phyloP scores from a whole-genome alignment of 192 early-diverging fungal genomes.

The Entomortierella beljakovae region DNA sequence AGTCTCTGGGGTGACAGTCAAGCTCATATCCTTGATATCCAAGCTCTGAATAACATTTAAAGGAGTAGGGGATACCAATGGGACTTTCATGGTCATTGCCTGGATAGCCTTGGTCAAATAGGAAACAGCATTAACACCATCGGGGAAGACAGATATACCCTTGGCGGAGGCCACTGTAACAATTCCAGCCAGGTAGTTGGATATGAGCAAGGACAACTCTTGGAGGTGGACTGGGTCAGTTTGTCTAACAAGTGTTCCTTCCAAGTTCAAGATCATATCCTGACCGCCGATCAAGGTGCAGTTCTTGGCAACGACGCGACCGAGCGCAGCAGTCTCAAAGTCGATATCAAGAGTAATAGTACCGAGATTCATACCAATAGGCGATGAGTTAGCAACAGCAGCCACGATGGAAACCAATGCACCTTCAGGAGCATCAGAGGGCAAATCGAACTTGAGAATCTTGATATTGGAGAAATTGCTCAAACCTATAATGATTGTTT shows the following conservation, averaged over 20 bases:
- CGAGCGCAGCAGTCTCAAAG: slow-evolving; percentile 36
- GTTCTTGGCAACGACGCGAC: slow-evolving; percentile 41
- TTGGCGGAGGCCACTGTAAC: slow-evolving; percentile 22
- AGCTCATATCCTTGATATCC: slow-evolving; percentile 32
- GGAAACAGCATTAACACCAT: slow-evolving; percentile 38
- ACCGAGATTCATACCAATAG: slow-evolving; percentile 39
- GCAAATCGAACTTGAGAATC: slow-evolving; percentile 42
- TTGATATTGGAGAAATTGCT: slow-evolving; percentile 45
- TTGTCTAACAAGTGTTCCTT: slow-evolving; percentile 40
- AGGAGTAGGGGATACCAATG: slow-evolving; percentile 14
- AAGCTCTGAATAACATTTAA: slow-evolving; percentile 45
- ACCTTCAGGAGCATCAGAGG: slow-evolving; percentile 26
- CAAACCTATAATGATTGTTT: slow-evolving; percentile 8
- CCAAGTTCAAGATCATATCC: slow-evolving; percentile 33
- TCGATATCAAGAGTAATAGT: slow-evolving; percentile 49
- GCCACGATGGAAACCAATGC: slow-evolving; percentile 25
- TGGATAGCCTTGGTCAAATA: slow-evolving; percentile 30
- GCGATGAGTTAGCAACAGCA: slow-evolving; percentile 42
- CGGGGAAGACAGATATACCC: slow-evolving; percentile 46
- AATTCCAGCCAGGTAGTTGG: slow-evolving; percentile 39
- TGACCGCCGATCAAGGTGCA: slow-evolving; percentile 28
- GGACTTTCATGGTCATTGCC: slow-evolving; percentile 33
- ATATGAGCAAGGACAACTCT: slow-evolving; percentile 44
- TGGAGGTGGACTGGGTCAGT: slow-evolving; percentile 30
- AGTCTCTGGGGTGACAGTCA: slow-evolving; percentile 16